Evolutionary conservation across 176 grass and related monocot species (phyloP).

Genomic region (Musa acuminata): DNA sequence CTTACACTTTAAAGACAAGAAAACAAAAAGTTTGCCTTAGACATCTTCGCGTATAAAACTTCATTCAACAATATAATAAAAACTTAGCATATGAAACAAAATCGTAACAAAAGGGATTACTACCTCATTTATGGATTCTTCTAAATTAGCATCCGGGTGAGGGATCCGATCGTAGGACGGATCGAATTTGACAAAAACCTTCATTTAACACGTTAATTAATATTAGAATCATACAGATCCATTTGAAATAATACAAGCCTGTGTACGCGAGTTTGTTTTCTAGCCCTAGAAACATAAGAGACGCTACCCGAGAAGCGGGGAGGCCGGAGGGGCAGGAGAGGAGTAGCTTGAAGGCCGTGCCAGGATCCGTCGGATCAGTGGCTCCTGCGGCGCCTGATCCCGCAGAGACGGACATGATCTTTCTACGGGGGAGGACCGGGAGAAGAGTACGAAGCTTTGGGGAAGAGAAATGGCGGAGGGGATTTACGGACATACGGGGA

Average conservation of each 20-base stretch:
- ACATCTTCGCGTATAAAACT: no score
- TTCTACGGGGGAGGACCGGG: neutral
- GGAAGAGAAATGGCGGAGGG: neutral
- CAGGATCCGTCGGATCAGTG: constrained; percentile 24
- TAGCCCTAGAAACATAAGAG: neutral
- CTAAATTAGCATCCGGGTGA: constrained; percentile 52
- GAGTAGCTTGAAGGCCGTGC: constrained; percentile 60
- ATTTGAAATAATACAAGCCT: neutral
- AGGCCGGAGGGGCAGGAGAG: constrained; percentile 72
- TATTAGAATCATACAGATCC: neutral
- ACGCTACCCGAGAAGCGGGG: constrained; percentile 46
- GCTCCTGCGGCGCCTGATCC: neutral
- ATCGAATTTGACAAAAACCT: constrained; percentile 63
- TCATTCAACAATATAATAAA: neutral
- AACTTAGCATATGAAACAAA: neutral
- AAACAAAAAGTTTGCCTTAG: neutral
- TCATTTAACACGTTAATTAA: constrained; percentile 16
- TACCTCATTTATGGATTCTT: constrained; percentile 66
- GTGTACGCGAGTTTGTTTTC: neutral
- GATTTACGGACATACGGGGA: neutral
- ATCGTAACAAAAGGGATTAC: neutral
- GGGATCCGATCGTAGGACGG: constrained; percentile 53
- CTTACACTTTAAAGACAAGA: neutral
- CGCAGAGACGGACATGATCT: neutral
- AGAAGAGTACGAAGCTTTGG: neutral